Base-by-base conservation (phyloP, 2,329 filamentous ascomycete species). In the Diaporthe helianthi region DNA sequence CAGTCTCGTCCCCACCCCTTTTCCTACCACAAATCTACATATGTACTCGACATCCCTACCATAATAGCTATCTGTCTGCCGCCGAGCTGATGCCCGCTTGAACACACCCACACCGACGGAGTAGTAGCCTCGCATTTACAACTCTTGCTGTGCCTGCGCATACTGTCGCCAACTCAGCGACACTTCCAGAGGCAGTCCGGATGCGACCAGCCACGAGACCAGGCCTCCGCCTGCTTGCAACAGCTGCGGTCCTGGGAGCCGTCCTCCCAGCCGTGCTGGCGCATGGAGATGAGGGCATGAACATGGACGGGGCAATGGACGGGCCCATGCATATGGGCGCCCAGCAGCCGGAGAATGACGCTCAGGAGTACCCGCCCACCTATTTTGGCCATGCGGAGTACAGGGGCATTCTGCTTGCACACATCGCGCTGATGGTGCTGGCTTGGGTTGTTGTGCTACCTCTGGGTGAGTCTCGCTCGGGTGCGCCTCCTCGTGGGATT, bases 371-470 rank as follows among this genome's bases (percentile, higher is more conserved):
- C 19, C 74, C 76, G 19, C 73, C 75, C n/a, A 81, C 76, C 6
- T 83, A 83, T 73, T 83, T 81, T 69, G 73, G 77, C 38, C 76
- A 80, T 71, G 68, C 76, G n/a, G 80, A 81, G 63, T 76, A 81
- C 67, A 77, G 77, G 38, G 75, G 73, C 9, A 72, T 79, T 36
- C 79, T 83, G 68, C 74, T 80, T 73, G 86, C 86, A 72, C 92
- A 94, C 76, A 90, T 93, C 71, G 81, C 81, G 3, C 80, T 93
- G 15, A 93, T 93, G 89, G 81, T 89, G 17, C 69, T 91, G 19
- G 87, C 85, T 24, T 94, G 92, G 92, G 82, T 90, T 38, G 83
- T 93, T 46, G 76, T 92, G 68, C 82, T 94, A 69, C 92, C 92
- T 64, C 79, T 91, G 73, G 89, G 92, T 91, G 82, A 79, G 87